Percentiles rank a stretch among this genome's conserved stretches.
phyloP scores from a whole-genome alignment of 2,329 filamentous ascomycete genomes.

The Leptographium wingfieldii region DNA sequence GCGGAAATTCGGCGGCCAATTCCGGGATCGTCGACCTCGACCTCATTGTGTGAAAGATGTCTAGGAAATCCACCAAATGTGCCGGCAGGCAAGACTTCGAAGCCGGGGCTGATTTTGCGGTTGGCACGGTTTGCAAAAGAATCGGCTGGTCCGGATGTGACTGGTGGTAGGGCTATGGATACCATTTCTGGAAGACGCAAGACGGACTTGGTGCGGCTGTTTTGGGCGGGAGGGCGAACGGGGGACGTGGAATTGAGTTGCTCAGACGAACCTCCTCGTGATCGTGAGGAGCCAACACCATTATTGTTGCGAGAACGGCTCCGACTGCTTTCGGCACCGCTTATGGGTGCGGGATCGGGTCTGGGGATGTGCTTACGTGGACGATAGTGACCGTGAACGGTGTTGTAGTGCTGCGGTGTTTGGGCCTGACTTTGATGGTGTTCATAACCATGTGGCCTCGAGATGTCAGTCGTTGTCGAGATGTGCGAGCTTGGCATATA shows the following conservation, averaged over 20 bases:
- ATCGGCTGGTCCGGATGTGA: constrained; percentile 20
- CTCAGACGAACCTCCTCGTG: neutral
- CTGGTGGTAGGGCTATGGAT: constrained; percentile 11
- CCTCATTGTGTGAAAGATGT: neutral
- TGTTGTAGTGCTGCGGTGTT: neutral
- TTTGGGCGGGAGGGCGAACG: neutral
- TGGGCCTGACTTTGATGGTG: constrained; percentile 11
- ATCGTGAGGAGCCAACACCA: neutral
- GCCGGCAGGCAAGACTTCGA: constrained; percentile 27
- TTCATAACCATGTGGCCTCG: neutral
- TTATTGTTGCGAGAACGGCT: neutral
- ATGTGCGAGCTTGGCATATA: constrained; percentile 9
- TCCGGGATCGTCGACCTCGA: neutral
- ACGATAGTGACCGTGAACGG: constrained; percentile 5
- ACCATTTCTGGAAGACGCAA: neutral
- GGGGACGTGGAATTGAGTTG: neutral
- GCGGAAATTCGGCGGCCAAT: neutral
- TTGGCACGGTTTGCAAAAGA: constrained; percentile 20
- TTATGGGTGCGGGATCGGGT: neutral
- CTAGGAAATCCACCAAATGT: constrained; percentile 16
- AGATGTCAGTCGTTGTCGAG: neutral
- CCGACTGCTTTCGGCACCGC: neutral
- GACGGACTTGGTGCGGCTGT: neutral
- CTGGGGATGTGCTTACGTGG: constrained; percentile 8
- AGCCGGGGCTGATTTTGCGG: constrained; percentile 25